Evolutionary conservation across 2,329 filamentous ascomycete genomes (phyloP), one percentile per base, ranked within the genome.

Genomic region (Xylaria sp.): DNA sequence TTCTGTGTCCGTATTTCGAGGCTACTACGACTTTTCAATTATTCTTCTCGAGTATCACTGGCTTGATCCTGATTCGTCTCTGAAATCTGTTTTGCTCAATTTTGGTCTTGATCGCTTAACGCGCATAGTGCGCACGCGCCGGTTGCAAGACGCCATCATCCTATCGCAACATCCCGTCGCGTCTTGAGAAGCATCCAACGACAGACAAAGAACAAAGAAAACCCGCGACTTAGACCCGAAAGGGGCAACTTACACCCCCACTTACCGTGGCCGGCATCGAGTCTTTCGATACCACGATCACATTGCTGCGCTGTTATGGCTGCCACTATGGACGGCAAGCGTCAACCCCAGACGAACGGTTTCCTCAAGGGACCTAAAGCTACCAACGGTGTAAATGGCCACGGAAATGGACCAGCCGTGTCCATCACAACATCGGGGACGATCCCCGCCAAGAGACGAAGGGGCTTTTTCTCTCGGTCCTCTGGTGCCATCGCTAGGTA

Each of bases 401-500:
- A 79, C n/a, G n/a, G n/a, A n/a, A n/a, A n/a, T 31, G 28, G 28
- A 9, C 28, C 28, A 61, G 71, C 73, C 17, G 68, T 75, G 55
- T 64, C 74, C 15, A 65, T 75, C 58, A 64, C 69, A 9, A 68
- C 76, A 35, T 75, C 73, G 66, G 73, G 72, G 64, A 76, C 71
- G 56, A 67, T 65, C 12, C 12, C 63, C 33, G 40, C 59, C 40
- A 59, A 69, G 17, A 66, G 60, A 50, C 67, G 70, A 46, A 69
- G 68, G 28, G 72, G 78, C 33, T 66, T 79, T 58, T 56, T 80
- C 6, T 69, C 73, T 17, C 77, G 80, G 73, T 67, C 79, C 40
- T 77, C 87, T 65, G 84, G 77, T 73, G 76, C 81, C 17, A 66
- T 83, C 33, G 84, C 86, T 15, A 85, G 87, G 87, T 72, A 21